Evolutionary conservation across 2,329 filamentous ascomycete genomes (phyloP), one percentile per base, ranked within the genome.

Genomic region (Curvularia verruculosa): DNA sequence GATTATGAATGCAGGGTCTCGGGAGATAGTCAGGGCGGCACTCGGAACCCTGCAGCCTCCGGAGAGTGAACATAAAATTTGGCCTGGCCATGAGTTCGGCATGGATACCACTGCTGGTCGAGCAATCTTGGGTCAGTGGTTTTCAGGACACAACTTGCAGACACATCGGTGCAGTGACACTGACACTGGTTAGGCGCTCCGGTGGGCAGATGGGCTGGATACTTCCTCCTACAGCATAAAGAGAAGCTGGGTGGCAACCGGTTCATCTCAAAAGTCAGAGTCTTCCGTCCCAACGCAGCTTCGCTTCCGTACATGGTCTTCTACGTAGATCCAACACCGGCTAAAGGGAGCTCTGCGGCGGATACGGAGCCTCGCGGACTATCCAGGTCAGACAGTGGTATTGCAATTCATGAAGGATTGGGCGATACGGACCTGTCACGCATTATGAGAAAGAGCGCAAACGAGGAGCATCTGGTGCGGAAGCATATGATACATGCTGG

Each of bases 151-250:
- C n/a, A n/a, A n/a, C n/a, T n/a, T n/a, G n/a, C n/a, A n/a, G n/a
- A n/a, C n/a, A n/a, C n/a, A n/a, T n/a, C n/a, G n/a, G n/a, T n/a
- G n/a, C n/a, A n/a, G n/a, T 9, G 5, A 15, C 7, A 41, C 44
- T 56, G 21, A 56, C 19, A 15, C 3, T 2, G 0, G 15, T 4
- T 8, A 64, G 61, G 61, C 1, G 62, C 61, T 5, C 59, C 61
- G 0, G 50, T 60, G 0, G 61, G 56, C 0, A 13, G 54, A 55
- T 59, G 59, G 51, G 56, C 49, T 0, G 59, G 59, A 1, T 64
- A 58, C 26, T 52, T 64, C n/a, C 34, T 64, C 3, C 40, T 59
- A 0, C 61, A 64, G 24, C 61, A 64, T 10, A 62, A 62, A 13
- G 19, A 36, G 2, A 43, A 58, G 3, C 54, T 64, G 9, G 56